Evolutionary conservation across 2,329 filamentous ascomycete genomes (phyloP).

Genomic region (Colletotrichum brevisporum): DNA sequence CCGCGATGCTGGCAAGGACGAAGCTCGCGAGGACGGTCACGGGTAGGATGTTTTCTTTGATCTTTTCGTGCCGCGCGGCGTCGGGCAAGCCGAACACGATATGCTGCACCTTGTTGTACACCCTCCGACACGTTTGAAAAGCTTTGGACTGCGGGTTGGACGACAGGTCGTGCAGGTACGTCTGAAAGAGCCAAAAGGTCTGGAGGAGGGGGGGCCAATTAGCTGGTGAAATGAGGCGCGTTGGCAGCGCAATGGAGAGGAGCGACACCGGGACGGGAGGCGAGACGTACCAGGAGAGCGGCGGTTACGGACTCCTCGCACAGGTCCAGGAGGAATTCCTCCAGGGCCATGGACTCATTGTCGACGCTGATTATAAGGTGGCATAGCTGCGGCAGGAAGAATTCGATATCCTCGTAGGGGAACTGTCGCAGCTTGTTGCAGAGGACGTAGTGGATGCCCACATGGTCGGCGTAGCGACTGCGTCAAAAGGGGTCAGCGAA

Average conservation of each 20-base stretch:
- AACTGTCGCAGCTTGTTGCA: conserved; percentile 92
- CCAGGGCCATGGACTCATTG: conserved; percentile 92
- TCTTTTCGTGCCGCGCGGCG: conserved; percentile 77
- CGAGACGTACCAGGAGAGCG: conserved; percentile 78
- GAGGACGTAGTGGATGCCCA: conserved; percentile 90
- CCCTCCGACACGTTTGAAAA: conserved; percentile 85
- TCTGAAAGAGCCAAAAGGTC: conserved; percentile 94
- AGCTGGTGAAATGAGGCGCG: conserved; percentile 14
- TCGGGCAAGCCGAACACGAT: conserved; percentile 87
- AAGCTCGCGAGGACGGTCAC: conserved; percentile 87
- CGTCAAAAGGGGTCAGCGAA: conserved; percentile 27
- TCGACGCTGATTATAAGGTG: conserved; percentile 90
- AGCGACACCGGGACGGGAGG: conserved; percentile 22
- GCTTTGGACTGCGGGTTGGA: conserved; percentile 80
- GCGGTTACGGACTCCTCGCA: conserved; percentile 91
- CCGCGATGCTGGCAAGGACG: conserved; percentile 81
- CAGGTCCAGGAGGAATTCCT: conserved; percentile 88
- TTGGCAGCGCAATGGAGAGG: background rate
- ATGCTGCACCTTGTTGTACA: conserved; percentile 91
- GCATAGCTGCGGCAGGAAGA: conserved; percentile 90
- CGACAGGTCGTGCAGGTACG: conserved; percentile 85
- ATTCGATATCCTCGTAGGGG: conserved; percentile 91
- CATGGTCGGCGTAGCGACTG: conserved; percentile 89
- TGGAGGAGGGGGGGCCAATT: conserved; percentile 52
- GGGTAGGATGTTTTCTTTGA: conserved; percentile 85